Percentiles rank a stretch among this genome's conserved stretches.
phyloP scores from a whole-genome alignment of 1,139 yeast genomes.

The Nakaseomyces nivariensis region DNA sequence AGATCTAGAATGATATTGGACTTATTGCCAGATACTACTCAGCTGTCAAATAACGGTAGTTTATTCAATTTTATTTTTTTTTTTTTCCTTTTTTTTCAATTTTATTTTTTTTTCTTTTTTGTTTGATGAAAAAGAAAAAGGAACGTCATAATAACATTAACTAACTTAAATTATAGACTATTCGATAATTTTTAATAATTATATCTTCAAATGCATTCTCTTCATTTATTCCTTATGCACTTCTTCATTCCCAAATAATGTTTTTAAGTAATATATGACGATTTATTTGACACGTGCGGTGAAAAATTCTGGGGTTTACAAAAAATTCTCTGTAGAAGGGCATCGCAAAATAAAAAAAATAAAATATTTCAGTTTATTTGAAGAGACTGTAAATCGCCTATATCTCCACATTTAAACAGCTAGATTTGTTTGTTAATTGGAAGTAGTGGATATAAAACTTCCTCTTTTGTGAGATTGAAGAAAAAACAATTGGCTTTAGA shows the following conservation, averaged over 20 bases:
- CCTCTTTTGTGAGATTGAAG: too few species aligned
- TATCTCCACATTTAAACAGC: neutral
- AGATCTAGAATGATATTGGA: slow-evolving; percentile 17
- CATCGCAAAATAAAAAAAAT: neutral
- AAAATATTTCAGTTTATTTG: too few species aligned
- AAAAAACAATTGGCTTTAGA: too few species aligned
- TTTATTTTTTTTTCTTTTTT: neutral
- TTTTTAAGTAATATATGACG: neutral
- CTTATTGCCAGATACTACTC: too few species aligned
- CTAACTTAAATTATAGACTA: too few species aligned
- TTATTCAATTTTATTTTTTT: neutral
- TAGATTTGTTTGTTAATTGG: too few species aligned
- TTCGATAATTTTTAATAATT: neutral
- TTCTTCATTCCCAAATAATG: neutral
- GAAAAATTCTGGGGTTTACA: neutral
- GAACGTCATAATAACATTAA: too few species aligned
- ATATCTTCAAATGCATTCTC: neutral
- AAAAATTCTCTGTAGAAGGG: neutral
- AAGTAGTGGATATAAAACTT: too few species aligned
- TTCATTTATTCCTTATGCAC: neutral
- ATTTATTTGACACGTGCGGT: too few species aligned
- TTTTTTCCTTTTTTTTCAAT: neutral
- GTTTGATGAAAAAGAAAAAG: too few species aligned
- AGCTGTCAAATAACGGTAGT: too few species aligned
- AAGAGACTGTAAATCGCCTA: too few species aligned